Base-by-base conservation (phyloP, 208 protist species). In the Wallacemonas sp. region DNA sequence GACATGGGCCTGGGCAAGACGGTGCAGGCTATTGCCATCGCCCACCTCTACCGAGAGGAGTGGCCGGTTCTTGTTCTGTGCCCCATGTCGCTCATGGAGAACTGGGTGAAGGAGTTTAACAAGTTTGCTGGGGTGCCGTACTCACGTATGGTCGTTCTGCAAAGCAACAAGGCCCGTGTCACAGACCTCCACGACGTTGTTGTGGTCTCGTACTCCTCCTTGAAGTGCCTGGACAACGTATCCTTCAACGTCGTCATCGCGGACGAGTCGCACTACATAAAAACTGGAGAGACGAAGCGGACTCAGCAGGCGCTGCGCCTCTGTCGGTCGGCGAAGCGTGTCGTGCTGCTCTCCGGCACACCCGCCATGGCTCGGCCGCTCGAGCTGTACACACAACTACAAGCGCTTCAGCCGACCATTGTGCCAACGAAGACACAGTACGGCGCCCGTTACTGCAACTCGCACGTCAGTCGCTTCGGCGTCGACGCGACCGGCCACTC, bases 1-100 rank as follows among this genome's bases (percentile, higher is more conserved):
- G 97, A 98, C 62, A 98, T 98, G 96, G 97, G 97, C 4, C 73
- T 99, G 19, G 97, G 97, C 29, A 99, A 99, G 70, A 99, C 97
- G 10, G 73, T 99, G 29, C 95, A 98, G 81, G 91, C 96, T 8
- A 96, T 99, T 34, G 92, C 95, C 1, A 69, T 98, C 13, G 78
- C 92, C 0, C 82, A 89, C 44, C 92, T 94, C 68, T 99, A 97
- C 76, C 66, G 79, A 0, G 38, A 82, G 15, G 92, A 98, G 62
- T 98, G 97, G 97, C 97, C 97, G n/a, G 68, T 98, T 27, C 78
- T 98, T 22, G 83, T 98, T 32, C 66, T 98, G 29, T 96, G 89
- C 68, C 95, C 97, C 50, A 82, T 94, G 79, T 97, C 92, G 15
- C 73, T 98, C 15, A 81, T 92, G 63, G 78, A 95, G 46, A 93